Base-by-base conservation (phyloP, 371 early-diverging fungal species). In the Mucor indicus region DNA sequence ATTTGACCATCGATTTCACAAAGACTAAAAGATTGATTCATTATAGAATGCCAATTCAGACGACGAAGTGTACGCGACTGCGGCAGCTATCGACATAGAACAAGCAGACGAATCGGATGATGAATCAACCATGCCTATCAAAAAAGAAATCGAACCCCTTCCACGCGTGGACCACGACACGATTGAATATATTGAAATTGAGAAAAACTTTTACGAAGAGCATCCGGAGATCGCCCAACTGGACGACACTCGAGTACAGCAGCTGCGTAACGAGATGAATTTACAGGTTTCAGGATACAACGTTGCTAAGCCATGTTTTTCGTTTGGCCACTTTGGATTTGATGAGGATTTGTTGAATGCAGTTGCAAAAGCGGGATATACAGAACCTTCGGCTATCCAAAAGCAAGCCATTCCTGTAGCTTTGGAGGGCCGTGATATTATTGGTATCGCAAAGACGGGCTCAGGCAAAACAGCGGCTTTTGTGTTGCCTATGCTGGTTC, bases 391-490 rank as follows among this genome's bases (percentile, higher is more conserved):
- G 25, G 77, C 79, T 9, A 89, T 95, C 43, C 95, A 95, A 49
- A 73, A 72, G 49, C 90, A 92, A 44, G 74, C 83, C 0, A 75
- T 84, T 7, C 92, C 96, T 13, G 77, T 86, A n/a, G 85, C 89
- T 17, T 55, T 90, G 20, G 74, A 84, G 23, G 86, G 87, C 15
- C 77, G 90, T 39, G 92, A 95, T 62, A 77, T 98, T 29, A 79
- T 96, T 39, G 91, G 92, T 13, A 88, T 95, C 57, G 97, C 97
- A 22, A 88, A 87, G 50, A 93, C 92, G 15, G 94, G 92, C 12
- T 83, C 84, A 2, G 90, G 86, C 19, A 87, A 90, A 55, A 88
- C 90, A 4, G 80, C 85, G 0, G 87, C 87, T 0, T 88, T 82
- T 61, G 71, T 88, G 10, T 57, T 86, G 55, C 93, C 98, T 4